Evolutionary conservation across 2,329 filamentous ascomycete genomes (phyloP).

Genomic region (Dothistroma septosporum): DNA sequence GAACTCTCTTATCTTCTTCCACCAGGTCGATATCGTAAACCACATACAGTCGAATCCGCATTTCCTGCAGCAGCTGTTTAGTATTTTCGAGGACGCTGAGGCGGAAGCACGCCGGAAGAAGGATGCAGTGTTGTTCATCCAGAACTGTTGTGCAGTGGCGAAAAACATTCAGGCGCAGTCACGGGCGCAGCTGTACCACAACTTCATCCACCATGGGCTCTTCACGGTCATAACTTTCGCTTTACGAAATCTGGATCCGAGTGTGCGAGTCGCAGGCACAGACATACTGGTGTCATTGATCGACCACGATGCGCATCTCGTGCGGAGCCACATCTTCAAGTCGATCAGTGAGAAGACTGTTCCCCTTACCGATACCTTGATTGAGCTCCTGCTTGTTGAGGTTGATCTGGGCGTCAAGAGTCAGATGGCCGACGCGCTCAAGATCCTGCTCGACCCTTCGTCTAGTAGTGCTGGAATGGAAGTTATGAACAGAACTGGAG

Average conservation of each 20-base stretch:
- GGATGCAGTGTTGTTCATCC: slow-evolving; percentile 91
- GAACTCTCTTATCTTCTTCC: slow-evolving; percentile 97
- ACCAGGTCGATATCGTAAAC: slow-evolving; percentile 95
- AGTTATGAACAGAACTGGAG: slow-evolving; percentile 52
- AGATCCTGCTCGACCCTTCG: slow-evolving; percentile 79
- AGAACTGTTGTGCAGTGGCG: slow-evolving; percentile 89
- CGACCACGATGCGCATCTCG: slow-evolving; percentile 92
- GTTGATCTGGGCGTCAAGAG: slow-evolving; percentile 91
- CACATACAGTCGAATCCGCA: slow-evolving; percentile 77
- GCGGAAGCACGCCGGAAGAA: slow-evolving; percentile 70
- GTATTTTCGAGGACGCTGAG: slow-evolving; percentile 67
- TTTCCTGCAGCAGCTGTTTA: slow-evolving; percentile 82
- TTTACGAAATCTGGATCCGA: slow-evolving; percentile 75
- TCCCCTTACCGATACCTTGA: slow-evolving; percentile 84
- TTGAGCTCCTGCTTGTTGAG: slow-evolving; percentile 86
- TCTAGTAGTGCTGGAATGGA: slow-evolving; percentile 58
- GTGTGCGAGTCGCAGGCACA: slow-evolving; percentile 84
- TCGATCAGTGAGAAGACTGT: slow-evolving; percentile 83
- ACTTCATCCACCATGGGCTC: slow-evolving; percentile 82
- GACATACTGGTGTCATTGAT: slow-evolving; percentile 92
- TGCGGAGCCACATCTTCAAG: slow-evolving; percentile 86
- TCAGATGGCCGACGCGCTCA: slow-evolving; percentile 91
- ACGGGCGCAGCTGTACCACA: slow-evolving; percentile 77
- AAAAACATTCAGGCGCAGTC: slow-evolving; percentile 87
- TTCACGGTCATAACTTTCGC: slow-evolving; percentile 89